These are phyloP conservation scores for Heterobasidion occidentale DNA, from an alignment of 1,284 basidiomycete genomes.

Conservation along the genomic window DNA sequence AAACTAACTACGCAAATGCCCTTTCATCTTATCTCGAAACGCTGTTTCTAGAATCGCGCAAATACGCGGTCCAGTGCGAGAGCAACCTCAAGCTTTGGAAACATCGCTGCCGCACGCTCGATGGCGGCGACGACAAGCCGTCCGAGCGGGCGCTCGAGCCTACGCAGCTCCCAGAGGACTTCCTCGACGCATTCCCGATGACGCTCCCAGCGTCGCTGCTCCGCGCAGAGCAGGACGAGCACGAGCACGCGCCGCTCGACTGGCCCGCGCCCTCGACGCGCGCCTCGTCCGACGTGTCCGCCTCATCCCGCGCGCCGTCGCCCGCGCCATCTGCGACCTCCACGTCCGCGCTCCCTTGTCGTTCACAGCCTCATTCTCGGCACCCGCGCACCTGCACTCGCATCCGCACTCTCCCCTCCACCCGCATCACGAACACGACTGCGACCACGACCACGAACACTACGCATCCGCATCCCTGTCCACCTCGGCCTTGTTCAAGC, in stretches of 20 bases:
- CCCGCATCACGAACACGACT: background rate
- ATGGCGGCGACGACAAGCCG: background rate
- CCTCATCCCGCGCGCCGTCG: conserved; percentile 18
- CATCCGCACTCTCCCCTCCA: background rate
- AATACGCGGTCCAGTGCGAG: conserved; percentile 55
- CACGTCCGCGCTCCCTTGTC: background rate
- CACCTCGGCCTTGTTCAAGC: background rate
- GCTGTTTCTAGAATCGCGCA: conserved; percentile 43
- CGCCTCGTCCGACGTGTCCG: conserved; percentile 7
- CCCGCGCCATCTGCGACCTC: conserved; percentile 8
- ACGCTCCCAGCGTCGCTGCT: conserved; percentile 36
- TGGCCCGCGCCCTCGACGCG: conserved; percentile 6
- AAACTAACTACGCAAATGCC: background rate
- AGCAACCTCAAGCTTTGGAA: conserved; percentile 65
- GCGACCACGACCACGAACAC: background rate
- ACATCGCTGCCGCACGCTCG: conserved; percentile 30
- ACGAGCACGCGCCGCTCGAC: background rate
- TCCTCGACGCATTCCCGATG: conserved; percentile 52
- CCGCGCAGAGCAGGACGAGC: conserved; percentile 8
- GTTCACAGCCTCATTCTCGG: background rate
- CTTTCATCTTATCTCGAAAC: background rate
- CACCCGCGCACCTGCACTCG: background rate
- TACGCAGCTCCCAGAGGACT: conserved; percentile 40
- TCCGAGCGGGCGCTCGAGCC: conserved; percentile 16
- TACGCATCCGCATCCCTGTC: background rate